Percentiles rank a stretch among this genome's conserved stretches.
Conservation (phyloP, 345 rosid species). For the Raphanus sativus region DNA sequence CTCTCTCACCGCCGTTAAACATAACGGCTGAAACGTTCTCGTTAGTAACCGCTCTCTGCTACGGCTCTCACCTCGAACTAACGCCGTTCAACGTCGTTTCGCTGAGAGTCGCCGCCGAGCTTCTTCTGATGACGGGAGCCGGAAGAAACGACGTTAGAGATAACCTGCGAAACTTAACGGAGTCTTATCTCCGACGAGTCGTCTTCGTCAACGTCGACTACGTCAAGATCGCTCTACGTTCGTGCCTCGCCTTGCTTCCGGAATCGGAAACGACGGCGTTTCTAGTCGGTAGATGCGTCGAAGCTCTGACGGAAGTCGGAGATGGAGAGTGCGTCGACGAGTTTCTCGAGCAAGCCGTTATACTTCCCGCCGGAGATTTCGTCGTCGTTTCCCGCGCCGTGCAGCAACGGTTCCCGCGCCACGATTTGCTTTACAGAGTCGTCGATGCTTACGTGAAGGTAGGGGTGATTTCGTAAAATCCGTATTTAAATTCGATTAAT, state of each 20-base stretch:
- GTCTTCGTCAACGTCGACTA: conserved; percentile 46
- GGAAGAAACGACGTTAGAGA: conserved; percentile 35
- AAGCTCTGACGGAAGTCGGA: conserved; percentile 43
- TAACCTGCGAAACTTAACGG: conserved; percentile 55
- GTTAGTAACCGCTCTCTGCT: conserved; percentile 59
- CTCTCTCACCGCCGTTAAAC: conserved; percentile 72
- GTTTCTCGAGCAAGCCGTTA: conserved; percentile 50
- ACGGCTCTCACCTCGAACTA: conserved; percentile 50
- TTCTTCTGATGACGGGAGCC: conserved; percentile 57
- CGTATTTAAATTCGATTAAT: not conserved
- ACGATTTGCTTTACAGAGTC: conserved; percentile 66
- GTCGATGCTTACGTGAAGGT: conserved; percentile 80
- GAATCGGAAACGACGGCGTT: conserved; percentile 72
- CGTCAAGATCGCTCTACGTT: conserved; percentile 53
- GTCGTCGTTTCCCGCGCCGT: conserved; percentile 52
- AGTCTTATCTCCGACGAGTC: conserved; percentile 58
- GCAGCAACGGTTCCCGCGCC: conserved; percentile 50
- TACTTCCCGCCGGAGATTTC: conserved; percentile 51
- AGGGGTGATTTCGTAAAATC: conserved; percentile 5
- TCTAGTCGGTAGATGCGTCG: conserved; percentile 59
- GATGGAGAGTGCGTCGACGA: conserved; percentile 42
- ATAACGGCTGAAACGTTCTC: conserved; percentile 71
- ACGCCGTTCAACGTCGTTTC: conserved; percentile 77
- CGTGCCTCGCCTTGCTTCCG: conserved; percentile 61
- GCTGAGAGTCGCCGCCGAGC: conserved; percentile 64